Percentiles rank a stretch among this genome's conserved stretches.
Conservation (phyloP, 1,284 basidiomycete species). For the Takashimella tepidaria region DNA sequence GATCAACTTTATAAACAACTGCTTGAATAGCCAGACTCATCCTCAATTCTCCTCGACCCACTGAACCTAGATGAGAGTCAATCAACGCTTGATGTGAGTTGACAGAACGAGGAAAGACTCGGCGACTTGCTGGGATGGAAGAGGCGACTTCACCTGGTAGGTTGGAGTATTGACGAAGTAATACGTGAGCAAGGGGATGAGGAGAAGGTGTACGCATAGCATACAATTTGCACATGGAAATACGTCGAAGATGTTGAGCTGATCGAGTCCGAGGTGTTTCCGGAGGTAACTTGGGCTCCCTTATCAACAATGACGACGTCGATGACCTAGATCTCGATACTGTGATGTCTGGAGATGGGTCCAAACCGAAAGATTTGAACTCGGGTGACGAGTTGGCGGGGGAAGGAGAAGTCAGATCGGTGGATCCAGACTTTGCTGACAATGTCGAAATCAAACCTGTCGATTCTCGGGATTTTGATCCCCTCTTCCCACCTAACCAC, state of each 20-base stretch:
- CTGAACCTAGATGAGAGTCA: neutral
- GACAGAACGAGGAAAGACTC: constrained; percentile 39
- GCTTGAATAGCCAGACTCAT: constrained; percentile 25
- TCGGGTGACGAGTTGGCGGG: neutral
- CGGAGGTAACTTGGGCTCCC: no score
- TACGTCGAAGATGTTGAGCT: constrained; percentile 29
- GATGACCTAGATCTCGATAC: neutral
- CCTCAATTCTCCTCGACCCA: constrained; percentile 22
- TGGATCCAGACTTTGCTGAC: neutral
- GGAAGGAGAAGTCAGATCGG: neutral
- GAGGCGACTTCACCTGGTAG: constrained; percentile 41
- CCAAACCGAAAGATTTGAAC: neutral
- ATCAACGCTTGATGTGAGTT: constrained; percentile 16
- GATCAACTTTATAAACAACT: constrained; percentile 27
- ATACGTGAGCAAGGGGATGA: constrained; percentile 35
- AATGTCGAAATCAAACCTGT: neutral
- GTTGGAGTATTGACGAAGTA: constrained; percentile 30
- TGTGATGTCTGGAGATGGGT: neutral
- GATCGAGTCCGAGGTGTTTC: constrained; percentile 6
- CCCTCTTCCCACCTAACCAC: constrained; percentile 23
- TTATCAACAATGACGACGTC: no score
- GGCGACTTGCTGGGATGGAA: constrained; percentile 32
- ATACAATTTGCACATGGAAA: constrained; percentile 32
- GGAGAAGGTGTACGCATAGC: constrained; percentile 38
- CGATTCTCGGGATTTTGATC: constrained; percentile 4